Conservation (phyloP, 2,329 filamentous ascomycete species). For the Alternaria conjuncta region DNA sequence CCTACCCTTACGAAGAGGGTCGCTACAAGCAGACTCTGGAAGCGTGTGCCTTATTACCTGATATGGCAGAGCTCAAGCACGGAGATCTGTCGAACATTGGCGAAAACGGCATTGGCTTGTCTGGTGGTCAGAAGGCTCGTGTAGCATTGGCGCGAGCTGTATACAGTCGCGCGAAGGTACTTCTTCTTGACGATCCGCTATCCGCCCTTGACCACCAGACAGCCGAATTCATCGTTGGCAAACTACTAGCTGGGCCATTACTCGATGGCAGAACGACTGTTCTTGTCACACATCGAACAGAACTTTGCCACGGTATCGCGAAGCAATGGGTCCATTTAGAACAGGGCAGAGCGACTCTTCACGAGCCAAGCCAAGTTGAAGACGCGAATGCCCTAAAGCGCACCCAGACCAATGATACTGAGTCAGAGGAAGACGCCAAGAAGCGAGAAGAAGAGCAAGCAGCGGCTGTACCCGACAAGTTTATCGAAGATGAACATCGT, state of each 20-base stretch:
- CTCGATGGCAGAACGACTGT: slow-evolving; percentile 62
- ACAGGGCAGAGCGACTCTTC: slow-evolving; percentile 60
- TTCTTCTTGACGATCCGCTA: slow-evolving; percentile 66
- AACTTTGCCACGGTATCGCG: slow-evolving; percentile 75
- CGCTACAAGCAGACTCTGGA: slow-evolving; percentile 73
- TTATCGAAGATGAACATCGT: slow-evolving; percentile 78
- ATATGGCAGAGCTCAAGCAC: slow-evolving; percentile 68
- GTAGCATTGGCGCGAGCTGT: slow-evolving; percentile 67
- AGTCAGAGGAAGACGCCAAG: slow-evolving; percentile 46
- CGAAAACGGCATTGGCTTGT: slow-evolving; percentile 67
- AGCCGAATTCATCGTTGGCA: slow-evolving; percentile 65
- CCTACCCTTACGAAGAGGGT: slow-evolving; percentile 69
- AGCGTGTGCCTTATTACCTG: slow-evolving; percentile 66
- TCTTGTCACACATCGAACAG: slow-evolving; percentile 69
- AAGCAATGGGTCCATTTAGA: slow-evolving; percentile 75
- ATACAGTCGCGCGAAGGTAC: slow-evolving; percentile 61
- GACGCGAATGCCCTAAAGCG: slow-evolving; percentile 52
- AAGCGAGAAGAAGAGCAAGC: slow-evolving; percentile 49
- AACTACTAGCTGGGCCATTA: slow-evolving; percentile 63
- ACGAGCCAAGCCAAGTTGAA: slow-evolving; percentile 53
- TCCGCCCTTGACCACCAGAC: slow-evolving; percentile 70
- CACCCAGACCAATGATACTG: slow-evolving; percentile 45
- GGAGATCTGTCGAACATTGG: slow-evolving; percentile 68
- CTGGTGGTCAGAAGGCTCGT: slow-evolving; percentile 66
- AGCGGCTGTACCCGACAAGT: slow-evolving; percentile 71